Evolutionary conservation across 371 early-diverging fungal genomes (phyloP), one percentile per base, ranked within the genome.

Genomic region (Rhizopus arrhizus): DNA sequence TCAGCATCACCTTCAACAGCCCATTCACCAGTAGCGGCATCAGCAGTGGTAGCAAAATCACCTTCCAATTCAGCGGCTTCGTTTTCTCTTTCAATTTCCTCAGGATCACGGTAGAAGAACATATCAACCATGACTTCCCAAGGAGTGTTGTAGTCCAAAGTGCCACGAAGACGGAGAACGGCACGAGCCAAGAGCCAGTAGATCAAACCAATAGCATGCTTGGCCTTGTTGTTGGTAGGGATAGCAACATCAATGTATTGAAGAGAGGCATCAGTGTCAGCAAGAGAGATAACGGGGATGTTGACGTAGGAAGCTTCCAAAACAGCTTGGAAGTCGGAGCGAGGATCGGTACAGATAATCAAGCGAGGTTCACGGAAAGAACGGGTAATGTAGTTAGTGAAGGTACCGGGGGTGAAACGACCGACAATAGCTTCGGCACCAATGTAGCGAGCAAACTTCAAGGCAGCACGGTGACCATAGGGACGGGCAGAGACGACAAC

Each of bases 171-270:
- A 70, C 98, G 96, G 79, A 96, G 92, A 63, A 99, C 94, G 82
- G 98, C 93, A 78, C 98, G 91, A 69, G 96, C 95, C 70, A 99
- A 85, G 66, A 99, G 84, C 91, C 94, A 99, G 90, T 93, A 96
- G 72, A 89, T 90, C 56, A 97, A 88, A 84, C 99, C 99, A 74
- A 99, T 93, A 69, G 99, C 81, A 87, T 95, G 91, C 86, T 98
- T 97, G 68, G 91, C 92, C 84, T 97, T 90, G 92, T 98, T 99
- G 95, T 99, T 99, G 83, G 93, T 91, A 69, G 99, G 99, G 87
- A 99, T 99, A 71, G 22, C 22, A 22, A 22, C 22, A 22, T 22
- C 22, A 22, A 22, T 22, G 22, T 22, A 22, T 22, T 22, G 95
- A 74, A 98, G 85, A 51, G 93, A 89, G 53, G 97, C 92, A 89